These are phyloP conservation scores for Aspergillus pseudoterreus DNA, from an alignment of 2,329 filamentous ascomycete genomes.

Conservation along the genomic window DNA sequence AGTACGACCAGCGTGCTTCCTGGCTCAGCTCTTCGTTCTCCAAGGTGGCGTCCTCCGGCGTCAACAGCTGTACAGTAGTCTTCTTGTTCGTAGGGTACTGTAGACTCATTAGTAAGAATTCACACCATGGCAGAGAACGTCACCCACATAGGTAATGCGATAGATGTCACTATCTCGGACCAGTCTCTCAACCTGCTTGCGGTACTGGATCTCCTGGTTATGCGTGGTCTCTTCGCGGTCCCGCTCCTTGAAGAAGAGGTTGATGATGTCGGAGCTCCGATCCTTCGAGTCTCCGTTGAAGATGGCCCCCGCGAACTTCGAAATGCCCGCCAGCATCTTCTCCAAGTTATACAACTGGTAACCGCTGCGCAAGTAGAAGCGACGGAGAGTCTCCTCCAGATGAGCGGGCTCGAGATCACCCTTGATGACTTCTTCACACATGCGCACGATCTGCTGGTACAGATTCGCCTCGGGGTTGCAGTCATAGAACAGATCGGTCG, in stretches of 20 bases:
- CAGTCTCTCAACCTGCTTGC: conserved; percentile 88
- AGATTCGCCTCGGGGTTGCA: conserved; percentile 65
- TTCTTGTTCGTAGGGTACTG: conserved; percentile 65
- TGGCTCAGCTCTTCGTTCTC: conserved; percentile 66
- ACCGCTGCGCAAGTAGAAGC: conserved; percentile 85
- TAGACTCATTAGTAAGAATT: conserved; percentile 22
- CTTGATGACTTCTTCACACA: conserved; percentile 82
- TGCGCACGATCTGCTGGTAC: conserved; percentile 78
- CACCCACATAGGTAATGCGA: conserved; percentile 81
- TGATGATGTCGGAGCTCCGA: conserved; percentile 85
- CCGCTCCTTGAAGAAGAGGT: conserved; percentile 78
- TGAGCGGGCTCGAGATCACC: conserved; percentile 76
- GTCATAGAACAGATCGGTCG: conserved; percentile 69
- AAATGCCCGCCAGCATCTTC: conserved; percentile 77
- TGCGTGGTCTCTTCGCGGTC: conserved; percentile 82
- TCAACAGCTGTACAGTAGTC: conserved; percentile 76
- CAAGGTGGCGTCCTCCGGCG: conserved; percentile 75
- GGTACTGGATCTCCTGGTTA: conserved; percentile 81
- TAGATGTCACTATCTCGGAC: conserved; percentile 92
- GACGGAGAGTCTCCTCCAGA: conserved; percentile 85
- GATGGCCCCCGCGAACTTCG: conserved; percentile 76
- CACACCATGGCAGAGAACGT: background rate
- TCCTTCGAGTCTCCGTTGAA: conserved; percentile 85
- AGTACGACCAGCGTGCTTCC: conserved; percentile 80
- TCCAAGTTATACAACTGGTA: conserved; percentile 94